Conservation (phyloP, 2,329 filamentous ascomycete species). For the Coniella vitis region DNA sequence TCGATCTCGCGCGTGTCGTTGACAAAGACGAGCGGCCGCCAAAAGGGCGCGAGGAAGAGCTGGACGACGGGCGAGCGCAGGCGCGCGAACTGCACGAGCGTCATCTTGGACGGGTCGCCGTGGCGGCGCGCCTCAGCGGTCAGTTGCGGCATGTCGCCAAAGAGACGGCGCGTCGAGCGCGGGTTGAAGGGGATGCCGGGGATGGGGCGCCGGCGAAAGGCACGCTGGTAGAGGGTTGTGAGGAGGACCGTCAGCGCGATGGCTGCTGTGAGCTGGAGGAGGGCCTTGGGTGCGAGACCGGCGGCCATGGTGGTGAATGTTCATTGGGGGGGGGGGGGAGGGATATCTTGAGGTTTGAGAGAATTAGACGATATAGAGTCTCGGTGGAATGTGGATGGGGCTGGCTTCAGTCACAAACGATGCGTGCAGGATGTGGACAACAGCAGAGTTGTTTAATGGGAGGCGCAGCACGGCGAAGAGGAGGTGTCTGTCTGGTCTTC, state of each 20-base stretch:
- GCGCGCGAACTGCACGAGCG: conserved; percentile 1
- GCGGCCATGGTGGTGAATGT: background rate
- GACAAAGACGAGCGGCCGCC: conserved; percentile 18
- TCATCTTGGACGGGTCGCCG: conserved; percentile 4
- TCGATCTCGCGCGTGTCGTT: conserved; percentile 19
- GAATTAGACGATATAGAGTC: background rate
- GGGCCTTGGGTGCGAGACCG: background rate
- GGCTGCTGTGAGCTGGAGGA: background rate
- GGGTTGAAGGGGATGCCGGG: conserved; percentile 12
- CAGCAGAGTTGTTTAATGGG: too few species aligned
- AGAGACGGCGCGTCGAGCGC: conserved; percentile 12
- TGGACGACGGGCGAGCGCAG: conserved; percentile 2
- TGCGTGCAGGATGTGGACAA: too few species aligned
- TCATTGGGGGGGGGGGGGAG: background rate
- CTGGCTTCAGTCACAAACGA: too few species aligned
- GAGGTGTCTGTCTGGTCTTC: background rate
- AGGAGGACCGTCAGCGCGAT: conserved; percentile 1
- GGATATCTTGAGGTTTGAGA: background rate
- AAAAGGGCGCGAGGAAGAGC: conserved; percentile 12
- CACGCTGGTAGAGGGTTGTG: conserved; percentile 4
- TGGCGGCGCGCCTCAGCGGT: conserved; percentile 3
- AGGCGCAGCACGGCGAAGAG: background rate
- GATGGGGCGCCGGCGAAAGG: conserved; percentile 10
- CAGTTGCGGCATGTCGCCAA: conserved; percentile 12
- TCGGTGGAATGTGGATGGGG: background rate